Conservation (phyloP, 2,329 filamentous ascomycete genomes). For the Claviceps sp. region DNA sequence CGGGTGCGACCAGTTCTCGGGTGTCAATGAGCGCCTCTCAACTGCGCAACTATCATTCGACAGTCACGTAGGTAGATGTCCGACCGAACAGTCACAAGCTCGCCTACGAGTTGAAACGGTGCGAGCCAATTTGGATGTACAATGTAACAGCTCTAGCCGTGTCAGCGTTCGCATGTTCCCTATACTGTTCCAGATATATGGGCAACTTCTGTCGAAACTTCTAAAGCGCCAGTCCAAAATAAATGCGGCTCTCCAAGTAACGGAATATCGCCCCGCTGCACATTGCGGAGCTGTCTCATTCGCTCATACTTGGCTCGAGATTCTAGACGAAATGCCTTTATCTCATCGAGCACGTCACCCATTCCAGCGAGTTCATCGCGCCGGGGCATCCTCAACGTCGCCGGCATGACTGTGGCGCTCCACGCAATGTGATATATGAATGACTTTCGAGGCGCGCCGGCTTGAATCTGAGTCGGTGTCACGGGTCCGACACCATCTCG, state of each 20-base stretch:
- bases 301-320: slow-evolving; percentile 18
- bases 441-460: slow-evolving; percentile 32
- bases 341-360: slow-evolving; percentile 28
- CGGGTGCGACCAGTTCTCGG: too few species aligned
- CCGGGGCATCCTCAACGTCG: slow-evolving; percentile 15
- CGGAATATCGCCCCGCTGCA: slow-evolving; percentile 2
- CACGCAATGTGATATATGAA: slow-evolving; percentile 39
- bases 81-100: too few species aligned
- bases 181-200: neutral
- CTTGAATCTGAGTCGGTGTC: slow-evolving; percentile 33
- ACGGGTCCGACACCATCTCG: slow-evolving; percentile 28
- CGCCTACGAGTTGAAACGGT: too few species aligned
- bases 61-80: too few species aligned
- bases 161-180: neutral
- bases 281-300: slow-evolving; percentile 7
- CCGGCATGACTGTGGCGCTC: slow-evolving; percentile 32
- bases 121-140: too few species aligned
- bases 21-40: too few species aligned
- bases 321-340: slow-evolving; percentile 25
- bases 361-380: slow-evolving; percentile 21
- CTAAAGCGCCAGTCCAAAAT: slow-evolving; percentile 27
- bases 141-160: slow-evolving; percentile 1
- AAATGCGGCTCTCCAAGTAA: slow-evolving; percentile 15
- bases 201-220: slow-evolving; percentile 15
- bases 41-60: too few species aligned